phyloP scores from a whole-genome alignment of 192 early-diverging fungal genomes.

The Haplosporangium gracile region DNA sequence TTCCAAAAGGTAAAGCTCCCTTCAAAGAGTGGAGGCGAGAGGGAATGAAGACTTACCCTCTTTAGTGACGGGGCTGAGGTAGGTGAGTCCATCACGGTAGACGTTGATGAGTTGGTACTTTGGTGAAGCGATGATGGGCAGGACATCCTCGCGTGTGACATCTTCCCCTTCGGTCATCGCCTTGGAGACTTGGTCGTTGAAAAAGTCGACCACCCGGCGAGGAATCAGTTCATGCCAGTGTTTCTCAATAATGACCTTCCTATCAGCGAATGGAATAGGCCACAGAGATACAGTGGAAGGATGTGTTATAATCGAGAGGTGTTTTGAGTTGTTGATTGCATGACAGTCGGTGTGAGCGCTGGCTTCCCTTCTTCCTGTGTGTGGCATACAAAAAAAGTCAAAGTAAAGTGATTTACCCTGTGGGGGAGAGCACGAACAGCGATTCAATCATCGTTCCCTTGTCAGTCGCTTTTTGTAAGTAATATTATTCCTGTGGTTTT shows the following conservation, averaged over 20 bases:
- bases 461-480: background rate
- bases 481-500: background rate
- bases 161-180: constrained; percentile 64
- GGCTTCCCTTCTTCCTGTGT: background rate
- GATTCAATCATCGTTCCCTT: constrained; percentile 41
- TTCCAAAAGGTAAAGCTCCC: too few relatives aligned
- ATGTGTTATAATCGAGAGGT: background rate
- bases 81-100: constrained; percentile 79
- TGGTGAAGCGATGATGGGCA: constrained; percentile 73
- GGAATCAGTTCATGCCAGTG: constrained; percentile 83
- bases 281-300: background rate
- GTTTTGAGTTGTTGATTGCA: background rate
- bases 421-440: constrained; percentile 50
- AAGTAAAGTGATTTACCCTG: constrained; percentile 34
- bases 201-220: constrained; percentile 70
- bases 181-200: constrained; percentile 72
- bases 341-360: constrained; percentile 3
- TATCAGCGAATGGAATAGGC: constrained; percentile 40
- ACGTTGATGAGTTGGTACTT: constrained; percentile 77
- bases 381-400: background rate
- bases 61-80: constrained; percentile 77
- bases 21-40: background rate
- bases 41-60: constrained; percentile 70
- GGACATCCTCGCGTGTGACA: constrained; percentile 68
- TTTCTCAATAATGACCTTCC: constrained; percentile 89